Conservation (phyloP, 2,329 filamentous ascomycete species). For the Balansia obtecta region DNA sequence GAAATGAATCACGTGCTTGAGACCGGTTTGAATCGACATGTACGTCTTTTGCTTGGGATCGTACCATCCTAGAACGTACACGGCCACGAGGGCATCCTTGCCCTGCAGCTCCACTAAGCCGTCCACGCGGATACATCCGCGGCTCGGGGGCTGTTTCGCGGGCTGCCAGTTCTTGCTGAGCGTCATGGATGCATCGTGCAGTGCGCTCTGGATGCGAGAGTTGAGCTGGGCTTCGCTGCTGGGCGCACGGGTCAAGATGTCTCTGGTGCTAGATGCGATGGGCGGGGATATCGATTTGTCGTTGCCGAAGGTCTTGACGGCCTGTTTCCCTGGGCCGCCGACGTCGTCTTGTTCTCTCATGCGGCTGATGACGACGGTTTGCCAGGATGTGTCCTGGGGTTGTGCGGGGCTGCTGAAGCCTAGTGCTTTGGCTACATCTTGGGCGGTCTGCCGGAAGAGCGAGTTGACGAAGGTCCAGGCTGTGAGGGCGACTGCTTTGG, state of each 20-base stretch:
- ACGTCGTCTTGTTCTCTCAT: conserved; percentile 15
- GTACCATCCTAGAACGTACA: conserved; percentile 42
- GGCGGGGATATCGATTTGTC: conserved; percentile 14
- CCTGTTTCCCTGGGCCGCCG: conserved; percentile 13
- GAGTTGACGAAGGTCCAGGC: conserved; percentile 39
- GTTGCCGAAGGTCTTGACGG: conserved; percentile 12
- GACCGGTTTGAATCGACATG: conserved; percentile 26
- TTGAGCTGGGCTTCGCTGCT: conserved; percentile 20
- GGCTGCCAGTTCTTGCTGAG: conserved; percentile 34
- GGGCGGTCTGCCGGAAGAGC: conserved; percentile 31
- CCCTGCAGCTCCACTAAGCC: conserved; percentile 42
- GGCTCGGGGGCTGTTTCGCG: conserved; percentile 28
- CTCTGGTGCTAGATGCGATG: conserved; percentile 13
- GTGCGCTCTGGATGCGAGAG: conserved; percentile 19
- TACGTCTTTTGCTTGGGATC: conserved; percentile 40
- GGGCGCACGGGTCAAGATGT: conserved; percentile 15
- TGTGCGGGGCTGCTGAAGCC: conserved; percentile 25
- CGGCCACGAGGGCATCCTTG: conserved; percentile 30
- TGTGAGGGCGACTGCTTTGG: conserved; percentile 36
- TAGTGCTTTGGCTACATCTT: conserved; percentile 30
- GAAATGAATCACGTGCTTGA: conserved; percentile 30
- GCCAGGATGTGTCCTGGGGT: conserved; percentile 19
- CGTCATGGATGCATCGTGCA: conserved; percentile 22
- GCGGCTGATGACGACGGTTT: conserved; percentile 17
- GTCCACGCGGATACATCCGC: conserved; percentile 39